phyloP scores from a whole-genome alignment of 306 rosid genomes.

The Vigna trinervia region DNA sequence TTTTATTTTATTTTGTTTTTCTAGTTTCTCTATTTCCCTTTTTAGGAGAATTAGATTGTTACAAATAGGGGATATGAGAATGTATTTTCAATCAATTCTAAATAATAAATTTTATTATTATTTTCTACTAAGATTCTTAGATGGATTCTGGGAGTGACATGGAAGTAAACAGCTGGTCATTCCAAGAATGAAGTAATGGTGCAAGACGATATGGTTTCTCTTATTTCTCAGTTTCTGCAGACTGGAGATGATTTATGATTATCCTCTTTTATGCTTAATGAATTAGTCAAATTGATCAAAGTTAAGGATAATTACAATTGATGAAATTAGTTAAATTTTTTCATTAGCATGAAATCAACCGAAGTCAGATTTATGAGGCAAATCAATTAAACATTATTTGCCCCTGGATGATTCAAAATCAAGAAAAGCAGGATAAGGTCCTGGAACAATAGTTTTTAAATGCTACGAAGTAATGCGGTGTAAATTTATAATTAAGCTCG shows the following conservation, averaged over 20 bases:
- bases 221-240: conserved; percentile 17
- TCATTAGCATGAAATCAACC: not conserved
- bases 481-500: not conserved
- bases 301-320: not conserved
- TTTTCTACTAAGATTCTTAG: conserved; percentile 1
- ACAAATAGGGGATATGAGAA: too few relatives aligned
- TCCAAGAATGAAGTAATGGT: conserved; percentile 9
- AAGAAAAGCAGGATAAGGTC: not conserved
- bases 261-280: conserved; percentile 15
- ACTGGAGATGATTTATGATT: not conserved
- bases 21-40: too few relatives aligned
- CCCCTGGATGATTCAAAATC: not conserved
- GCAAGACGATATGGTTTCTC: conserved; percentile 1
- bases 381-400: not conserved
- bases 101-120: too few relatives aligned
- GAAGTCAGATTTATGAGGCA: not conserved
- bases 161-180: not conserved
- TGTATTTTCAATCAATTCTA: too few relatives aligned
- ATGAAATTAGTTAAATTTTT: not conserved
- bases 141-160: conserved; percentile 11
- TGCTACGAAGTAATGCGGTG: not conserved
- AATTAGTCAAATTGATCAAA: not conserved
- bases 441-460: not conserved
- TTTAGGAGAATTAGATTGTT: too few relatives aligned
- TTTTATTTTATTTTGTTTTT: too few relatives aligned